Evolutionary conservation across 148 eudicot species (phyloP), one percentile per base, ranked within the genome.

Genomic region (Arbutus unedo): DNA sequence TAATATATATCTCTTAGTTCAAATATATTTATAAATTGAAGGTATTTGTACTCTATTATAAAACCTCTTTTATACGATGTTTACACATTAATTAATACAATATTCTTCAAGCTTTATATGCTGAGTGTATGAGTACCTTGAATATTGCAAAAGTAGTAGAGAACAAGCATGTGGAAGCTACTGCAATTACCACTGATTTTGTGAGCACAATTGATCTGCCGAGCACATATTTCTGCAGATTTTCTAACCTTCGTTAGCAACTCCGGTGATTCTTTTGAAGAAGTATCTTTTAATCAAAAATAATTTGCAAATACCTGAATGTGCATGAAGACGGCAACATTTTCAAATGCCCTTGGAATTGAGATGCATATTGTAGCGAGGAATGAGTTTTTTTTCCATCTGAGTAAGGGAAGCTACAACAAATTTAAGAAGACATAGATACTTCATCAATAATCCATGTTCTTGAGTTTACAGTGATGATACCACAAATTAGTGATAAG

Each of bases 321-420:
- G 60, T 78, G 85, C 18, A 68, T n/a, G 59, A 45, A 83, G 53
- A 78, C 78, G 18, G 85, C 85, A 45, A 78, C 31, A 14, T 78
- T 31, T 31, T 31, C 55, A 2, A 83, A 6, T 77, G 81, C 85
- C 76, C 85, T 83, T 6, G 78, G 82, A 68, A 64, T 54, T 25
- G 78, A 23, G 45, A 83, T 83, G 76, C 81, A 78, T 54, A 23
- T 54, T 83, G 85, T 81, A 55, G 85, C 81, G 16, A 83, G 85
- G n/a, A 78, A 83, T 18, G 81, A 77, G 9, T 83, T 83, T 70
- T 56, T 83, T 68, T 83, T 83, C 85, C 85, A 83, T 78, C 85
- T 83, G 68, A 83, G 81, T 2, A 70, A 43, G 10, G 82, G 85
- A 23, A 83, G 70, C 85, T 78, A 25, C 74, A 78, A 8, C 25